Evolutionary conservation across 2,329 filamentous ascomycete genomes (phyloP).

Genomic region (Aspergillus unguis): DNA sequence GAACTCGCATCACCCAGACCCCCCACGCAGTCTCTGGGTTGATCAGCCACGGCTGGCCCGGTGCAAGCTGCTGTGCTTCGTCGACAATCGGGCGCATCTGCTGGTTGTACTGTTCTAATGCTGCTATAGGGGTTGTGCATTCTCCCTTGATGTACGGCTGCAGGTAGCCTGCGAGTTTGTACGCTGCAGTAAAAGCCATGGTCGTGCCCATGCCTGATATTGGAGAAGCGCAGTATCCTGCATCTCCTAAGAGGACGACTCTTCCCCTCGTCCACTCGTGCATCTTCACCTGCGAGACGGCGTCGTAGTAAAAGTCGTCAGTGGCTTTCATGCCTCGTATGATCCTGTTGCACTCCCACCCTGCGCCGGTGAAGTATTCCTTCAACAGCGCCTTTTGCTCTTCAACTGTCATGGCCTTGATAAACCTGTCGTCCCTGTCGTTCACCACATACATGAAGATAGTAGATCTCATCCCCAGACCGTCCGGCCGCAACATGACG

Average conservation of each 20-base stretch:
- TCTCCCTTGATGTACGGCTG: neutral
- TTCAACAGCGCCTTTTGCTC: constrained; percentile 29
- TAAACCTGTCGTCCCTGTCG: constrained; percentile 6
- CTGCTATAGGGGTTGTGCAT: neutral
- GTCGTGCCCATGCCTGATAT: constrained; percentile 38
- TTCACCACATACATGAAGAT: constrained; percentile 17
- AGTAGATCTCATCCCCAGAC: constrained; percentile 12
- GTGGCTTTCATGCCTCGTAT: constrained; percentile 39
- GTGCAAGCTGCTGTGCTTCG: constrained; percentile 1
- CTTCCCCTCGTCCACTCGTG: constrained; percentile 30
- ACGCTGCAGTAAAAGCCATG: constrained; percentile 43
- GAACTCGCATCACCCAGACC: neutral
- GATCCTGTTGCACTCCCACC: constrained; percentile 37
- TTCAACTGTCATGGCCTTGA: constrained; percentile 5
- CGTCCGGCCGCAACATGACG: constrained; percentile 23
- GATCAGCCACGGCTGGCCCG: neutral
- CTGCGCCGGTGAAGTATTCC: constrained; percentile 33
- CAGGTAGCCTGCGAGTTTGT: constrained; percentile 51
- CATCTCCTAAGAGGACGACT: constrained; percentile 42
- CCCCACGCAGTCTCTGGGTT: constrained; percentile 1
- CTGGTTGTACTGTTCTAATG: neutral
- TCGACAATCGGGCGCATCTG: constrained; percentile 2
- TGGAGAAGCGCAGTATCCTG: constrained; percentile 36
- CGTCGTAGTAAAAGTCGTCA: constrained; percentile 46
- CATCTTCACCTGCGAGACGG: constrained; percentile 33